Percentiles rank a stretch among this genome's conserved stretches.
These are phyloP conservation scores for Kitagawia praeruptora DNA, from an alignment of 129 eudicot species.

Conservation along the genomic window DNA sequence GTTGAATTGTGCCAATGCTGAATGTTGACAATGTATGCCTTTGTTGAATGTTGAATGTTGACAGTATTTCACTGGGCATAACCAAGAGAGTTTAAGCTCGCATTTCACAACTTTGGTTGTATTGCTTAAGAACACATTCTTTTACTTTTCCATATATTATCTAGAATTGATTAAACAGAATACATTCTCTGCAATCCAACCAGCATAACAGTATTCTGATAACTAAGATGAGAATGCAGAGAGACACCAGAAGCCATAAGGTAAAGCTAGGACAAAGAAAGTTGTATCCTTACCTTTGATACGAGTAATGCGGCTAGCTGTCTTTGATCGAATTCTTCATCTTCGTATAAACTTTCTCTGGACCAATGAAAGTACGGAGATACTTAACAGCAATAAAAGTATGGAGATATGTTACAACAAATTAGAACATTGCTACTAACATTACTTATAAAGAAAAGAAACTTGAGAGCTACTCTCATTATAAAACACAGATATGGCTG, in stretches of 20 bases:
- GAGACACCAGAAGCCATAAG: not conserved
- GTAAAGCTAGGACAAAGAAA: not conserved
- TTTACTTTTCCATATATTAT: not conserved
- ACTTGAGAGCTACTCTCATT: not conserved
- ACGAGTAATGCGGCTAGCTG: conserved; percentile 79
- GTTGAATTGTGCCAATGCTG: too few relatives aligned
- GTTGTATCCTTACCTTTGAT: conserved; percentile 54
- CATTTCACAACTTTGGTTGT: not conserved
- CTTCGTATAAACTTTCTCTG: conserved; percentile 97
- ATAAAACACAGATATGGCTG: not conserved
- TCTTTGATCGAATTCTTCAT: conserved; percentile 70
- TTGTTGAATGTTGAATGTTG: too few relatives aligned
- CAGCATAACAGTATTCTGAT: not conserved
- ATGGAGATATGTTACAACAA: not conserved
- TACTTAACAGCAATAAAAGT: not conserved
- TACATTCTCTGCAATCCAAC: not conserved
- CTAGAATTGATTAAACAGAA: not conserved
- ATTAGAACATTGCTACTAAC: not conserved
- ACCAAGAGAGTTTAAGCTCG: not conserved
- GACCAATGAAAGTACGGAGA: not conserved
- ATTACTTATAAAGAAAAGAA: not conserved
- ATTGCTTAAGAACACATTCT: not conserved
- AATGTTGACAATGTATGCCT: too few relatives aligned
- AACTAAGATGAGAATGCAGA: not conserved
- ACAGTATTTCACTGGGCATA: not conserved